Conservation (phyloP, 164 flowering plant genomes). For the Pachysandra terminalis region DNA sequence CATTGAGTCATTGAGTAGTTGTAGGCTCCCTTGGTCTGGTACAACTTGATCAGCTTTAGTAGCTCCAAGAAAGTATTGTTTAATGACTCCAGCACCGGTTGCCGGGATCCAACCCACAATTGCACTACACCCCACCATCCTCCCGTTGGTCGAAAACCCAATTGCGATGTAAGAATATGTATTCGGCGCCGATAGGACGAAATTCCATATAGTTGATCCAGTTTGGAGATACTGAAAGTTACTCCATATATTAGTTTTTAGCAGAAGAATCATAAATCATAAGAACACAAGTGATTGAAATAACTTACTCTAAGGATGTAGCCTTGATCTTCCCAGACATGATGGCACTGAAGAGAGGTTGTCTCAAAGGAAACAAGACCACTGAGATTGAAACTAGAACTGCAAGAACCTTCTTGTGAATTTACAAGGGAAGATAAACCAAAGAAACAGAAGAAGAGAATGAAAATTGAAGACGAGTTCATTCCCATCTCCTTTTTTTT, state of each 20-base stretch:
- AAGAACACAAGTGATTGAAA: neutral
- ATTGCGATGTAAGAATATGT: conserved; percentile 33
- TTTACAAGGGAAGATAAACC: conserved; percentile 4
- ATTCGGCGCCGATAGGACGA: conserved; percentile 43
- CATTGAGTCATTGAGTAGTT: conserved; percentile 22
- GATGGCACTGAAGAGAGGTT: conserved; percentile 22
- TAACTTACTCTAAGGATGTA: conserved; percentile 45
- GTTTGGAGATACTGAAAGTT: conserved; percentile 31
- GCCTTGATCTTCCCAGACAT: conserved; percentile 33
- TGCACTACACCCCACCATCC: conserved; percentile 50
- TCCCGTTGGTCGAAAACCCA: conserved; percentile 44
- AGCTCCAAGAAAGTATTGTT: conserved; percentile 45
- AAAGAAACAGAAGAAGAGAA: conserved; percentile 6
- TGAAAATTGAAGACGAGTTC: conserved; percentile 10
- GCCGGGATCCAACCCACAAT: conserved; percentile 40
- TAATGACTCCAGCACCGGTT: conserved; percentile 21
- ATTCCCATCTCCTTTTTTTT: conserved; percentile 7
- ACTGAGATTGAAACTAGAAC: conserved; percentile 21
- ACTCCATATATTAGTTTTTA: neutral
- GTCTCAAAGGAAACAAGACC: conserved; percentile 24
- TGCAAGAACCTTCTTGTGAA: conserved; percentile 34
- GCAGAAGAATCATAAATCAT: neutral
- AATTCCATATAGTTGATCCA: conserved; percentile 34
- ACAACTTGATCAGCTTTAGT: conserved; percentile 25
- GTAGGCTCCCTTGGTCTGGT: conserved; percentile 45